These are phyloP conservation scores for Debaryomyces fabryi DNA, from an alignment of 1,139 yeast genomes.

Conservation along the genomic window DNA sequence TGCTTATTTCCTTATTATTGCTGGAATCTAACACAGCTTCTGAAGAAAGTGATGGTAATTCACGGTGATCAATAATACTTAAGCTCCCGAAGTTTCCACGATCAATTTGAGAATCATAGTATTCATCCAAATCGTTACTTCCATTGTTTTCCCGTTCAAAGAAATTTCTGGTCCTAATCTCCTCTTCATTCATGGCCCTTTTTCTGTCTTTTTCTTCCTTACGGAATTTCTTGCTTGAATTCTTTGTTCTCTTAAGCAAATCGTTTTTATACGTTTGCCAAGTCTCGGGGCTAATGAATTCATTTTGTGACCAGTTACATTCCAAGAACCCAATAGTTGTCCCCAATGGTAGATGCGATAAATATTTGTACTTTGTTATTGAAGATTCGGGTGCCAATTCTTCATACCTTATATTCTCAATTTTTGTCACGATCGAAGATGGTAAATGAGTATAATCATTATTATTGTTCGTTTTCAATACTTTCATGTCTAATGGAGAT, in stretches of 20 bases:
- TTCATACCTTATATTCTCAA: conserved; percentile 71
- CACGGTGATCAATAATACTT: conserved; percentile 34
- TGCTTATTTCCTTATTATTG: conserved; percentile 2
- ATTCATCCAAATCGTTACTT: conserved; percentile 17
- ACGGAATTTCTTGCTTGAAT: conserved; percentile 53
- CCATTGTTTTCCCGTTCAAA: conserved; percentile 58
- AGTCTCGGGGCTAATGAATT: conserved; percentile 47
- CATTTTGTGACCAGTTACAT: conserved; percentile 71
- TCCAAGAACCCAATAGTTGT: conserved; percentile 84
- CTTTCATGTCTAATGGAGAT: conserved; percentile 77
- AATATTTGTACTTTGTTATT: conserved; percentile 66
- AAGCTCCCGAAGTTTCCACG: conserved; percentile 32
- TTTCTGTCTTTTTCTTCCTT: conserved; percentile 68
- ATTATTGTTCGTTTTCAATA: conserved; percentile 65
- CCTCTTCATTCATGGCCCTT: conserved; percentile 65
- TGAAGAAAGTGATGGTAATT: conserved; percentile 25
- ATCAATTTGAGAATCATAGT: conserved; percentile 11
- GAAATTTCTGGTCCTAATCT: conserved; percentile 57
- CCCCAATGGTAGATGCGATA: conserved; percentile 83
- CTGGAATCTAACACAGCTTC: conserved; percentile 1
- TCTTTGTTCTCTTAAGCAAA: conserved; percentile 59
- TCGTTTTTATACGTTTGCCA: conserved; percentile 61
- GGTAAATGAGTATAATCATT: conserved; percentile 67
- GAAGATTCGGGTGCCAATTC: conserved; percentile 58
- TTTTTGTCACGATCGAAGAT: conserved; percentile 55